phyloP scores from a whole-genome alignment of 106 monocot genomes.

The Dioscorea dumetorum region DNA sequence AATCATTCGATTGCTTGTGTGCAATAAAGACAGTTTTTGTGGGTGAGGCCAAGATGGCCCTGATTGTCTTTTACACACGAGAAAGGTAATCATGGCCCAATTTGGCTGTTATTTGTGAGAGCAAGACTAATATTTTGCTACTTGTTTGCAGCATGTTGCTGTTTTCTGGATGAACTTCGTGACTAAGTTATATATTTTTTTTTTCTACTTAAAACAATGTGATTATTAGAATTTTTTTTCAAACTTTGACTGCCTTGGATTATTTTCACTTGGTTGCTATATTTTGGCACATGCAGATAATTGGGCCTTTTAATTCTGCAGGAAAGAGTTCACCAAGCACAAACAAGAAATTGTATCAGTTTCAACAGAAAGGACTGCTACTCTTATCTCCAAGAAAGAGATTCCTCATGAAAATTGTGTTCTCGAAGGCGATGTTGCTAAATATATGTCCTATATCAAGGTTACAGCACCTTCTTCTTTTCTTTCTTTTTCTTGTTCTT shows the following conservation, averaged over 20 bases:
- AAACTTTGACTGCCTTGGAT: background rate
- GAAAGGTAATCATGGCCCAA: too few species aligned
- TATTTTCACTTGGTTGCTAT: background rate
- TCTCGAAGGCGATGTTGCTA: conserved; percentile 27
- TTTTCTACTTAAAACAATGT: background rate
- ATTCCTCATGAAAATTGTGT: conserved; percentile 13
- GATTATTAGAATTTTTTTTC: background rate
- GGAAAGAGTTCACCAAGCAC: conserved; percentile 28
- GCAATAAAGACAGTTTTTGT: too few species aligned
- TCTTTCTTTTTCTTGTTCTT: too few species aligned
- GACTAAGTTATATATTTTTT: background rate
- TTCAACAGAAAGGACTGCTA: conserved; percentile 20
- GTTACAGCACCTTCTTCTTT: conserved; percentile 8
- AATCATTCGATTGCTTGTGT: too few species aligned
- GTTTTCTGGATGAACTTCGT: background rate
- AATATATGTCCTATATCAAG: conserved; percentile 72
- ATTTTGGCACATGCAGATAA: background rate
- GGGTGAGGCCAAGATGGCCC: too few species aligned
- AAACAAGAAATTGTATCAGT: conserved; percentile 22
- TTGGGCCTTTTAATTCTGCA: conserved; percentile 15
- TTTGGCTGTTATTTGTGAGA: too few species aligned
- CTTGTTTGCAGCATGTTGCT: too few species aligned
- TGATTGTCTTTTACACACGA: too few species aligned
- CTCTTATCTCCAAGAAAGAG: conserved; percentile 21
- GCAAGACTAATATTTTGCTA: too few species aligned